phyloP scores from a whole-genome alignment of 2,329 filamentous ascomycete species.

The Chaetomiaceae sp. region DNA sequence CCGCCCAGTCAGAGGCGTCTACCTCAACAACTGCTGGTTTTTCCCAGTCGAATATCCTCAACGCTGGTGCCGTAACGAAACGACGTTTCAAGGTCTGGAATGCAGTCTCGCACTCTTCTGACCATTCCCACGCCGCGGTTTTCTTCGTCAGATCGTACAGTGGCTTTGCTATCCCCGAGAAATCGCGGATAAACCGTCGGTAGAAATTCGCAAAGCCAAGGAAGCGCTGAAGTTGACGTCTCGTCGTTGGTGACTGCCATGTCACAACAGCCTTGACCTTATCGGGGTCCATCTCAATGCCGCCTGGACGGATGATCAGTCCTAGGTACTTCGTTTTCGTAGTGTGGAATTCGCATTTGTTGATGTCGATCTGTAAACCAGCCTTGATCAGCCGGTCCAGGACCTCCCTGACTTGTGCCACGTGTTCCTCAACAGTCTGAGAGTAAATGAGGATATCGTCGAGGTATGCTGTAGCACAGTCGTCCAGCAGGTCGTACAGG shows the following conservation, averaged over 20 bases:
- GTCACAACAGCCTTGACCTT: neutral
- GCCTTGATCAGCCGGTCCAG: neutral
- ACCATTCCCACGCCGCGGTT: neutral
- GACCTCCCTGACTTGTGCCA: neutral
- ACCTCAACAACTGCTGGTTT: neutral
- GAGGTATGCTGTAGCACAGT: neutral
- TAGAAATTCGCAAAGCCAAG: conserved; percentile 8
- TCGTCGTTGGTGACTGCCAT: neutral
- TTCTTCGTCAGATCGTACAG: neutral
- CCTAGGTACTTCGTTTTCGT: neutral
- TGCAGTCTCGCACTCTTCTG: neutral
- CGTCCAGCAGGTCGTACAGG: neutral
- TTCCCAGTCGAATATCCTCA: neutral
- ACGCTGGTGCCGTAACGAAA: neutral
- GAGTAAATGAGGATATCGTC: neutral
- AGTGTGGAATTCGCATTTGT: neutral
- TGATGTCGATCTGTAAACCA: neutral
- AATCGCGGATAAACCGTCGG: neutral
- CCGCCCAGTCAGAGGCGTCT: neutral
- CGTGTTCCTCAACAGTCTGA: neutral
- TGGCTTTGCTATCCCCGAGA: neutral
- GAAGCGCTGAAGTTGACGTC: neutral
- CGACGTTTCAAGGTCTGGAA: neutral
- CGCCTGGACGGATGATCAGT: neutral
- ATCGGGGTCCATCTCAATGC: neutral